Evolutionary conservation across 768 basidiomycete genomes (phyloP).

Genomic region (Mycena crocata): DNA sequence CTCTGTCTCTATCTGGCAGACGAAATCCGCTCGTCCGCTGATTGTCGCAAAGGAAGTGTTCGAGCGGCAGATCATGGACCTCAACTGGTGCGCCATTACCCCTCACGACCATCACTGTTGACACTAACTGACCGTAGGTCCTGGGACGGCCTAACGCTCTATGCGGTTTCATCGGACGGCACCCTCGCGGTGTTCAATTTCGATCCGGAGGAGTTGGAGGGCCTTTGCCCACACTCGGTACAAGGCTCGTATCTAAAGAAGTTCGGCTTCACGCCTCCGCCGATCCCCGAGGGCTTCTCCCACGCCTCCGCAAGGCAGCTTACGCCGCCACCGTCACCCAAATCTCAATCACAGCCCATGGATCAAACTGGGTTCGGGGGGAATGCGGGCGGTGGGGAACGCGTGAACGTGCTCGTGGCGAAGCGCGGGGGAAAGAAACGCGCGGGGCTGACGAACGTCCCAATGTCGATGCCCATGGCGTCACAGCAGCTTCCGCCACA

Average conservation of each 20-base stretch:
- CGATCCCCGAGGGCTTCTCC: constrained; percentile 78
- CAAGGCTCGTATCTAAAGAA: constrained; percentile 86
- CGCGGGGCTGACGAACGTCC: constrained; percentile 42
- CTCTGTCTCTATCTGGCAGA: constrained; percentile 96
- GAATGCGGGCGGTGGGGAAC: constrained; percentile 60
- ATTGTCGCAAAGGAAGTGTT: constrained; percentile 96
- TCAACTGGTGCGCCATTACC: constrained; percentile 81
- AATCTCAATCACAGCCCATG: constrained; percentile 41
- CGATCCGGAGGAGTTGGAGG: constrained; percentile 81
- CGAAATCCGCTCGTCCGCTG: constrained; percentile 88
- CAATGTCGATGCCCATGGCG: constrained; percentile 37
- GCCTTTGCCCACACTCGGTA: constrained; percentile 77
- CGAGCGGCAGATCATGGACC: constrained; percentile 93
- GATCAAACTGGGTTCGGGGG: constrained; percentile 57
- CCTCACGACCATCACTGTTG: constrained; percentile 11
- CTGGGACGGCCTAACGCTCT: constrained; percentile 90
- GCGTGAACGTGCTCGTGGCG: constrained; percentile 79
- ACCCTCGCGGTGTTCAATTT: constrained; percentile 92
- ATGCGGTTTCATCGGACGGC: constrained; percentile 96
- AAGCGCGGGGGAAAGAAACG: constrained; percentile 79
- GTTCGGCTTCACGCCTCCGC: constrained; percentile 78
- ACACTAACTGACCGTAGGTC: constrained; percentile 68
- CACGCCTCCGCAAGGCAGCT: constrained; percentile 55
- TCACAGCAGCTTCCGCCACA: constrained; percentile 18
- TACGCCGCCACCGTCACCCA: constrained; percentile 65